Conservation (phyloP, 306 rosid genomes). For the Trifolium repens region DNA sequence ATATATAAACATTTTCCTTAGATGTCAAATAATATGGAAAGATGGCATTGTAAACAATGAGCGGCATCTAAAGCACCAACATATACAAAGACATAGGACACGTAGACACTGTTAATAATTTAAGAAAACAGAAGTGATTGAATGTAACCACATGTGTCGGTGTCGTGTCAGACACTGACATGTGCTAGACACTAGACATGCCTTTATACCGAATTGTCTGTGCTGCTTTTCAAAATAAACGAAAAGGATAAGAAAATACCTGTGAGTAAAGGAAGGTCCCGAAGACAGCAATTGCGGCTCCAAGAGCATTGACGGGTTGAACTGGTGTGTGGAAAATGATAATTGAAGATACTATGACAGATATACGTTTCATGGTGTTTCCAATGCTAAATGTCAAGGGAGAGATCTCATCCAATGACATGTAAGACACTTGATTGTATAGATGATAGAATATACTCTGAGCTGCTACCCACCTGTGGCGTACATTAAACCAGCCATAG, state of each 20-base stretch:
- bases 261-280: slow-evolving; percentile 98
- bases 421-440: slow-evolving; percentile 96
- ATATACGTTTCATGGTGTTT: slow-evolving; percentile 98
- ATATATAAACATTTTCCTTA: background rate
- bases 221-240: background rate
- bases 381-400: slow-evolving; percentile 96
- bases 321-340: slow-evolving; percentile 95
- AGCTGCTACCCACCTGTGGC: slow-evolving; percentile 90
- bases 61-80: background rate
- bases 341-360: slow-evolving; percentile 92
- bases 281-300: slow-evolving; percentile 89
- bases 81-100: background rate
- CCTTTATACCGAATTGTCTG: background rate
- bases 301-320: slow-evolving; percentile 92
- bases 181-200: background rate
- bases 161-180: background rate
- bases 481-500: slow-evolving; percentile 28
- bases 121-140: background rate
- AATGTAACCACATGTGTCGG: background rate
- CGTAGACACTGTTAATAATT: background rate
- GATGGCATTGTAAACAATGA: background rate
- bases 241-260: slow-evolving; percentile 53
- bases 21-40: background rate
- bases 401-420: slow-evolving; percentile 96
- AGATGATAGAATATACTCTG: slow-evolving; percentile 96